A percentile compares a stretch with the other conserved stretches of the same genome.
Conservation (phyloP, 192 early-diverging fungal species). For the Phlyctochytrium bullatum region DNA sequence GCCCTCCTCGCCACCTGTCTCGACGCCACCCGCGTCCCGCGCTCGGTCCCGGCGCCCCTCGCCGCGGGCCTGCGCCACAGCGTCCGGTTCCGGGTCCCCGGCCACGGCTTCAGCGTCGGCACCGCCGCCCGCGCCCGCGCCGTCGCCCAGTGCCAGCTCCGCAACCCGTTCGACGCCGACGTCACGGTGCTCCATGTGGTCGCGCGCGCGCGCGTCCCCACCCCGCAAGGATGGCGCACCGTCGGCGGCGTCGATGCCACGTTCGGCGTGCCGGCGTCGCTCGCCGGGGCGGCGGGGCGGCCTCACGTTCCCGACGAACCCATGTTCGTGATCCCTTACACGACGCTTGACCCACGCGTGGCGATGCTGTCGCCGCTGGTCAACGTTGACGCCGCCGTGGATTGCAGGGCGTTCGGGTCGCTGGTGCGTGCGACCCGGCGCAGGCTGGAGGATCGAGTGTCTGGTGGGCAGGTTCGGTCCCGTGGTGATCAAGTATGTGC, state of each 20-base stretch:
- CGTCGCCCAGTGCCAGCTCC: neutral
- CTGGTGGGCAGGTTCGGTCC: neutral
- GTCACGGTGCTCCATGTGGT: neutral
- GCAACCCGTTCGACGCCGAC: neutral
- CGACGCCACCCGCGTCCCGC: neutral
- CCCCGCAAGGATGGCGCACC: neutral
- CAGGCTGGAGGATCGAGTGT: neutral
- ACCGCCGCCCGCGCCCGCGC: neutral
- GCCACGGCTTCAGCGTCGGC: slow-evolving; percentile 1
- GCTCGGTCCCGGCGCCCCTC: neutral
- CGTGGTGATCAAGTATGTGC: neutral
- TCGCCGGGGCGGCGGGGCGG: neutral
- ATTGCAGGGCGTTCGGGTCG: neutral
- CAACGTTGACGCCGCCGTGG: neutral
- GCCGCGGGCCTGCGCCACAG: neutral
- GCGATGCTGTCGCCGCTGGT: neutral
- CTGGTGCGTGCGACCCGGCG: neutral
- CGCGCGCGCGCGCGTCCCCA: neutral
- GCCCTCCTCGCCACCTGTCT: neutral
- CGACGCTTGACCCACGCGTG: too few relatives aligned
- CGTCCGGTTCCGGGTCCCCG: neutral
- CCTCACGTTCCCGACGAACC: too few relatives aligned
- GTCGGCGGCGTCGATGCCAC: neutral
- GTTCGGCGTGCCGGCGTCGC: neutral
- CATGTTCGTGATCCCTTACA: too few relatives aligned